Conservation (phyloP, 116 monocot species). For the Zostera marina region DNA sequence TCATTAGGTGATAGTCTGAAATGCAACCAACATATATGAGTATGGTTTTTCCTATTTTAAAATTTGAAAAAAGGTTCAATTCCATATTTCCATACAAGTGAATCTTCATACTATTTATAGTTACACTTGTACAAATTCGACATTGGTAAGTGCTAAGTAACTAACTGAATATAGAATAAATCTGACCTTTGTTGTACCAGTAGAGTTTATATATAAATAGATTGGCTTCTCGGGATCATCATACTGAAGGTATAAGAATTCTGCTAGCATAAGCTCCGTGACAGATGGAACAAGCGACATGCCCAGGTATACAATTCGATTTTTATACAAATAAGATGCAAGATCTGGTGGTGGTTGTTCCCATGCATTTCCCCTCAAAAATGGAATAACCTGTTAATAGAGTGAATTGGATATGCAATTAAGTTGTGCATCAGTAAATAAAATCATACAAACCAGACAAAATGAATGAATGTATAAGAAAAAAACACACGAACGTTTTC, state of each 20-base stretch:
- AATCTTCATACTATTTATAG: background rate
- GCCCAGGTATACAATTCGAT: slow-evolving; percentile 85
- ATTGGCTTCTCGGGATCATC: slow-evolving; percentile 76
- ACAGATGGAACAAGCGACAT: slow-evolving; percentile 86
- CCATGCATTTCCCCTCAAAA: slow-evolving; percentile 68
- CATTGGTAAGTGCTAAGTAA: background rate
- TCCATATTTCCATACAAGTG: background rate
- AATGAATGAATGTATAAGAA: too few species aligned
- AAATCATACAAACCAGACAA: too few species aligned
- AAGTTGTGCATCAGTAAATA: too few species aligned
- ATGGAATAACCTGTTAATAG: slow-evolving; percentile 61
- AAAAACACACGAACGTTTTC: too few species aligned
- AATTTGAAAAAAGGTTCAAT: too few species aligned
- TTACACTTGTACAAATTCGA: background rate
- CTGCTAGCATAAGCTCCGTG: slow-evolving; percentile 76
- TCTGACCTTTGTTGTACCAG: slow-evolving; percentile 76
- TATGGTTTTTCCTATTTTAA: too few species aligned
- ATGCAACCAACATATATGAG: too few species aligned
- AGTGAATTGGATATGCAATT: background rate
- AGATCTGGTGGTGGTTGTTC: slow-evolving; percentile 88
- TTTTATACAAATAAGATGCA: slow-evolving; percentile 76
- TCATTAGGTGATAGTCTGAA: too few species aligned
- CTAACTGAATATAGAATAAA: background rate
- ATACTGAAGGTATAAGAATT: slow-evolving; percentile 82
- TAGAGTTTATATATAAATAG: slow-evolving; percentile 86